Evolutionary conservation across 2,329 filamentous ascomycete genomes (phyloP).

Genomic region (Arthrinium puccinioides): DNA sequence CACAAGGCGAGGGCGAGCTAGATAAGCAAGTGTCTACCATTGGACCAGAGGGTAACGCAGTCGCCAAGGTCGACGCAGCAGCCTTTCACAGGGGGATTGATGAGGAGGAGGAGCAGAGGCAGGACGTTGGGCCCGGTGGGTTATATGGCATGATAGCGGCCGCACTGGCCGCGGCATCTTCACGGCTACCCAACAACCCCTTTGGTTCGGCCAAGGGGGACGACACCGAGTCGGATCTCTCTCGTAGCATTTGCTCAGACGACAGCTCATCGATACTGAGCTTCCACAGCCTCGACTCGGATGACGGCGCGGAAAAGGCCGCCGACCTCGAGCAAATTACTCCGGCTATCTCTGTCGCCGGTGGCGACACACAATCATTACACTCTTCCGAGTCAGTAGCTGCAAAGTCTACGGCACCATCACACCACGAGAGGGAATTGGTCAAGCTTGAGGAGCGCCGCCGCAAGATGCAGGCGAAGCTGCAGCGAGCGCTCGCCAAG

Average conservation of each 20-base stretch:
- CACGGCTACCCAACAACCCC: slow-evolving; percentile 28
- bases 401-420: slow-evolving; percentile 15
- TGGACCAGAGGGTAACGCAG: too few species aligned
- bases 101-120: slow-evolving; percentile 3
- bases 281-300: slow-evolving; percentile 47
- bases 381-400: slow-evolving; percentile 32
- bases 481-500: slow-evolving; percentile 18
- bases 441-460: slow-evolving; percentile 52
- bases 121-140: slow-evolving; percentile 29
- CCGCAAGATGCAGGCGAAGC: slow-evolving; percentile 33
- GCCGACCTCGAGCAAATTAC: slow-evolving; percentile 9
- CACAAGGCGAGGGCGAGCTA: slow-evolving; percentile 21
- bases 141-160: slow-evolving; percentile 50
- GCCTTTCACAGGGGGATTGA: too few species aligned
- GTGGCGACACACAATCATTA: slow-evolving; percentile 18
- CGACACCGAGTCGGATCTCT: slow-evolving; percentile 22
- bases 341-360: slow-evolving; percentile 13
- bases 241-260: slow-evolving; percentile 23
- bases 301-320: slow-evolving; percentile 26
- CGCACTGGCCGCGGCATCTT: slow-evolving; percentile 43
- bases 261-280: slow-evolving; percentile 39
- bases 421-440: slow-evolving; percentile 55
- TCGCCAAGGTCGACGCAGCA: too few species aligned
- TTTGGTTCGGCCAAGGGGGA: slow-evolving; percentile 22
- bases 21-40: slow-evolving; percentile 6